Evolutionary conservation across 1,284 basidiomycete genomes (phyloP), one percentile per base, ranked within the genome.

Genomic region (Ustilago shanxiensis): DNA sequence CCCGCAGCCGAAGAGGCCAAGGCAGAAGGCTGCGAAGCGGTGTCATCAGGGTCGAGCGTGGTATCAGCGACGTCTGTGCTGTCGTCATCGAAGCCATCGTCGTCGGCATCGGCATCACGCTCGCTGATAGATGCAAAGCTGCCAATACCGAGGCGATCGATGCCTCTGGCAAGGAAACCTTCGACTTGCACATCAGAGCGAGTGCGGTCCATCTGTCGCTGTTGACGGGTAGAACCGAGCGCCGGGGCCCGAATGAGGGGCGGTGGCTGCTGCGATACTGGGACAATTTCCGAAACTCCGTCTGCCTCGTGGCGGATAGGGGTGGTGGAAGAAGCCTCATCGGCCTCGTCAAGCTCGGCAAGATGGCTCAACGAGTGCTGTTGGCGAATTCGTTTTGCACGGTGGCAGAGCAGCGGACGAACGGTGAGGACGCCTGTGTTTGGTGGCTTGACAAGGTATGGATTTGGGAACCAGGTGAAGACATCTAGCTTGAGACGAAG

Each of bases 401-500:
- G 49, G 22, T 60, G 56, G 59, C 74, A 64, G 47, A 70, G 51
- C n/a, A 65, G 26, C 53, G 79, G 69, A 9, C 68, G 67, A 11
- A 74, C 60, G 3, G 70, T 78, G 33, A 67, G 72, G 0, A 67
- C 52, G 35, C 72, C 69, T 11, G 66, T 59, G 7, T 71, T 72
- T 16, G 67, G 63, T 1, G 72, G 71, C 47, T 81, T 76, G 59
- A 61, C 37, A 8, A 77, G 50, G 59, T 79, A 84, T 16, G 82
- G 83, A 39, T 85, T 85, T 8, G 83, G 83, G 58, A 79, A 77
- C 70, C 76, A 81, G 49, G 72, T 79, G 55, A 84, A 83, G 10
- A 73, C 77, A 9, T 79, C 70, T 20, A 85, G 75, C 26, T 66
- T 67, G 31, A 85, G 78, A 60, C 79, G 76, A 35, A 82, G 79